Evolutionary conservation across 257 asterid genomes (phyloP), one percentile per base, ranked within the genome.

Genomic region (Lantana camara): DNA sequence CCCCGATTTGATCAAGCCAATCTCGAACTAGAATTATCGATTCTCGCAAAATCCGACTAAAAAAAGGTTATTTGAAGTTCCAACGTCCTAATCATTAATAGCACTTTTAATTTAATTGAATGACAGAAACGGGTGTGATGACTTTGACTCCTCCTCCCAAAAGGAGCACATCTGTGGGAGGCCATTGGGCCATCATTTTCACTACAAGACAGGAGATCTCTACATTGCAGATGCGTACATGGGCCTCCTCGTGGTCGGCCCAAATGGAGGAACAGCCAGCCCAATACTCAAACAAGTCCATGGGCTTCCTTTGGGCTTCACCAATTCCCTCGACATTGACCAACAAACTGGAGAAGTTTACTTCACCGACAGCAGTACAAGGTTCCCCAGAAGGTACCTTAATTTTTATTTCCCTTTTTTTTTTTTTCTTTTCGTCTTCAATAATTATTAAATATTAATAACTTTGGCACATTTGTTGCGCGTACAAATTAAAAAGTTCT

Each of bases 141-240:
- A 83, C 0, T 24, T 17, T 5, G 34, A 48, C 4, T 89, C 77
- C 24, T 79, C 80, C 60, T 34, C 66, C 4, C 7, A 2, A 35
- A 72, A 4, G 19, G 96, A 90, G 75, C 82, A 79, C 58, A 70
- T 72, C 11, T 90, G 95, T 71, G 96, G 97, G n/a, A 80, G 97
- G 24, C 96, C 96, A 61, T 70, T 90, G 79, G 97, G 96, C 72
- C 83, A 87, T 22, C 37, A 57, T 1, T 79, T 90, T 67, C 69
- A 85, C 24, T 34, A 66, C 1, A 66, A 69, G 16, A 83, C 71
- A 1, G 92, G 96, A 11, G 75, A 85, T 51, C 79, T 90, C 9
- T 83, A 71, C 67, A 80, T 85, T 20, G 86, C 96, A 0, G 96
- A 90, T 71, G 85, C 96, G 0, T 85, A 87, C 63, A 72, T 87